phyloP scores from a whole-genome alignment of 495 filamentous ascomycete genomes.

The Tuber aestivum region DNA sequence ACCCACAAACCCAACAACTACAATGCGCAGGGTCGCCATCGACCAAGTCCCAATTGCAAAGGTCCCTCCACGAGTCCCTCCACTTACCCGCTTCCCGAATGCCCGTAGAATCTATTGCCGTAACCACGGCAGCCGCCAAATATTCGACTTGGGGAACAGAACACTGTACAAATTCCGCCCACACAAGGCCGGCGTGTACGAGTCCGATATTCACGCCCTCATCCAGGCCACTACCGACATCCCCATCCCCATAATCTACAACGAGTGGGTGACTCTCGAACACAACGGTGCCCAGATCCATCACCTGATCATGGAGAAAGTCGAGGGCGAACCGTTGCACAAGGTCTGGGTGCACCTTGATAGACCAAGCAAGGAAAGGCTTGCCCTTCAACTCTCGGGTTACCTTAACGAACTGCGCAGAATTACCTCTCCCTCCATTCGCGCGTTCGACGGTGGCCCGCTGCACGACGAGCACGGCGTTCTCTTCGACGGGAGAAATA shows the following conservation, averaged over 20 bases:
- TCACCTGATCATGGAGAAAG: neutral
- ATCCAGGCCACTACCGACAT: neutral
- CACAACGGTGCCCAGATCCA: neutral
- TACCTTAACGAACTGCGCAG: neutral
- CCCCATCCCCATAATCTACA: neutral
- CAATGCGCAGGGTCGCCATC: neutral
- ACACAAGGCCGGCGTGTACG: neutral
- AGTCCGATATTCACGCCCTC: conserved; percentile 1
- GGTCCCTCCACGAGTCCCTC: neutral
- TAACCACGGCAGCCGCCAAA: neutral
- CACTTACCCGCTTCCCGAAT: neutral
- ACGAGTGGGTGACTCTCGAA: neutral
- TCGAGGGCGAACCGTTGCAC: neutral
- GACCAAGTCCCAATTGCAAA: neutral
- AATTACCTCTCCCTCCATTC: neutral
- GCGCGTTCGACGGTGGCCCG: neutral
- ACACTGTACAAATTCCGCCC: neutral
- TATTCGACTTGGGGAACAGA: neutral
- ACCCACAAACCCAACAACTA: neutral
- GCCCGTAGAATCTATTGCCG: neutral
- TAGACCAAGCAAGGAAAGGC: neutral
- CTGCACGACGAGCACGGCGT: neutral
- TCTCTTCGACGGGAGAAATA: neutral
- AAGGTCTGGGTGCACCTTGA: neutral
- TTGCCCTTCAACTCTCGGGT: neutral